phyloP scores from a whole-genome alignment of 352 stramenopile genomes.

The Bremia lactucae region DNA sequence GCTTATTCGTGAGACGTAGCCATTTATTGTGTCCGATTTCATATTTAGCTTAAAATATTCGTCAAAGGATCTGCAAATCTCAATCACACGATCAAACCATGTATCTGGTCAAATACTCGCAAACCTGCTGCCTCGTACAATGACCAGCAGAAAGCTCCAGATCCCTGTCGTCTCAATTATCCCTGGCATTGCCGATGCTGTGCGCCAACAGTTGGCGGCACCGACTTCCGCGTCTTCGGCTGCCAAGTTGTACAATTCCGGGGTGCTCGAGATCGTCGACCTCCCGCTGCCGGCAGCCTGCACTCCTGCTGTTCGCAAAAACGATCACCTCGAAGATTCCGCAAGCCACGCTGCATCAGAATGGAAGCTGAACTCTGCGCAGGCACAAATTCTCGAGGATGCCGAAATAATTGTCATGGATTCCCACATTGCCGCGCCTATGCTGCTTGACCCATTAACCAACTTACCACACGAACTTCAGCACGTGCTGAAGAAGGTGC shows the following conservation, averaged over 20 bases:
- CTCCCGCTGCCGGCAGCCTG: conserved; percentile 19
- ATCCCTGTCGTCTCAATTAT: conserved; percentile 34
- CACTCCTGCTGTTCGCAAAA: conserved; percentile 15
- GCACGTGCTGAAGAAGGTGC: conserved; percentile 32
- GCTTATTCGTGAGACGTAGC: no score
- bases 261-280: conserved; percentile 23
- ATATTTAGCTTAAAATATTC: no score
- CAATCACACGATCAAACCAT: no score
- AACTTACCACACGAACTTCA: conserved; percentile 27
- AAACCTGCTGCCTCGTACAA: conserved; percentile 5
- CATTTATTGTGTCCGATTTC: no score
- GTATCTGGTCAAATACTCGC: no score
- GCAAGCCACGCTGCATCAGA: neutral
- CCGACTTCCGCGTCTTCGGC: conserved; percentile 8
- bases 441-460: conserved; percentile 25
- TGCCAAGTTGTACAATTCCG: conserved; percentile 16
- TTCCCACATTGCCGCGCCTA: conserved; percentile 19
- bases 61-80: no score
- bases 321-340: conserved; percentile 12
- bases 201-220: conserved; percentile 21
- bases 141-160: conserved; percentile 13
- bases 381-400: conserved; percentile 21
- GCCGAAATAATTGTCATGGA: conserved; percentile 25
- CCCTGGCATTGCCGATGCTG: conserved; percentile 20
- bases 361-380: conserved; percentile 15